Percentiles rank a stretch among this genome's conserved stretches.
Conservation (phyloP, 2,329 filamentous ascomycete species). For the Dendrostoma leiphaemia region DNA sequence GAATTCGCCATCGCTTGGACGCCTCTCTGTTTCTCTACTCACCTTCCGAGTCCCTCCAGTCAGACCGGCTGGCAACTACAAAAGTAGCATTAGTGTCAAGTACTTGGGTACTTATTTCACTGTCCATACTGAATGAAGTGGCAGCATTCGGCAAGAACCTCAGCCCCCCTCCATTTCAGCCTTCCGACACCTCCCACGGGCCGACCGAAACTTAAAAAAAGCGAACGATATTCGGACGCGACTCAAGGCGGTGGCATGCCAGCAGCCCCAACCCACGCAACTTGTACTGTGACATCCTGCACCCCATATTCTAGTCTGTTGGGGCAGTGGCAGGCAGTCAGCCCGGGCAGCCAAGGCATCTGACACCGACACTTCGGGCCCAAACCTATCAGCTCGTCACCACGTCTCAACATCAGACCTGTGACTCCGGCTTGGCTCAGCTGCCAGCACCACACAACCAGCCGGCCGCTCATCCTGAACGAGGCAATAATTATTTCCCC, state of each 20-base stretch:
- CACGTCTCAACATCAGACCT: slow-evolving; percentile 4
- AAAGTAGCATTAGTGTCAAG: too few relatives aligned
- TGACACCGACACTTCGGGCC: slow-evolving; percentile 11
- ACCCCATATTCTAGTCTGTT: not conserved
- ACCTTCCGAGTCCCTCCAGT: too few relatives aligned
- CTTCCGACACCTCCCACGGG: not conserved
- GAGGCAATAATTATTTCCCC: not conserved
- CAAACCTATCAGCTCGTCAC: slow-evolving; percentile 13
- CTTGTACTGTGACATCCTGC: not conserved
- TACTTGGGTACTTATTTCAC: too few relatives aligned
- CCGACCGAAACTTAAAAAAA: not conserved
- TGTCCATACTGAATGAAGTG: too few relatives aligned
- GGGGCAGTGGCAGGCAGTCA: slow-evolving; percentile 7
- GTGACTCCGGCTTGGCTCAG: not conserved
- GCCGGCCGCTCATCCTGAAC: too few relatives aligned
- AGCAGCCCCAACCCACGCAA: not conserved
- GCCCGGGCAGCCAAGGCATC: slow-evolving; percentile 5
- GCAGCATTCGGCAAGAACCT: not conserved
- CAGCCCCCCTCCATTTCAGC: not conserved
- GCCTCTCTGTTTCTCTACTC: too few relatives aligned
- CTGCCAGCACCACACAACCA: not conserved
- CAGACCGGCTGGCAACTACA: too few relatives aligned
- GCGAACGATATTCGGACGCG: not conserved
- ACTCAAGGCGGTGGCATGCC: not conserved
- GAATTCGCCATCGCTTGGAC: too few relatives aligned